A percentile compares a stretch with the other conserved stretches of the same genome.
Evolutionary conservation across 306 rosid species (phyloP).

Genomic region (Astragalus membranaceus): DNA sequence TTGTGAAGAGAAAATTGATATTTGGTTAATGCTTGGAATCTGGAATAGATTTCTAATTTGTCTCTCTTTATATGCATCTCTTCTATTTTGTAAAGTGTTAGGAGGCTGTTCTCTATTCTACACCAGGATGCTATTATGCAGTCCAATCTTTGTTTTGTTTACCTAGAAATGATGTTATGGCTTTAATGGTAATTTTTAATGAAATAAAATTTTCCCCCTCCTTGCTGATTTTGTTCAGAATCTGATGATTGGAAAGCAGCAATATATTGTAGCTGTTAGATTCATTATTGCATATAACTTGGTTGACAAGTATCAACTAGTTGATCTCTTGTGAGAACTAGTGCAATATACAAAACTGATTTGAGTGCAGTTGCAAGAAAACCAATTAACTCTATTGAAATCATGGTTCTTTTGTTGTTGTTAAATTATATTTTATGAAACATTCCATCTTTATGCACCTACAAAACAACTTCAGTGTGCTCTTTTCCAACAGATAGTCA

Average conservation of each 20-base stretch:
- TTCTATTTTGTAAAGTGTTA: not conserved
- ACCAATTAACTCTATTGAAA: not conserved
- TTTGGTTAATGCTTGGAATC: not conserved
- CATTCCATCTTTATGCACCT: not conserved
- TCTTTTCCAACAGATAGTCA: too few relatives aligned
- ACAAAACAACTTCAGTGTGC: too few relatives aligned
- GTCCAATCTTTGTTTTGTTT: not conserved
- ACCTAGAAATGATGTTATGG: not conserved
- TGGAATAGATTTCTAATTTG: not conserved
- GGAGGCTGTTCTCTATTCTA: not conserved
- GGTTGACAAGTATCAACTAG: slow-evolving; percentile 27
- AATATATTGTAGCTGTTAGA: slow-evolving; percentile 41
- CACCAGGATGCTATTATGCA: too few relatives aligned
- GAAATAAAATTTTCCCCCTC: not conserved
- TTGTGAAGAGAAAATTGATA: not conserved
- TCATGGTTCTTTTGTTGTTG: slow-evolving; percentile 16
- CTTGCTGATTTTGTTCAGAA: slow-evolving; percentile 32
- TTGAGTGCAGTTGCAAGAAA: not conserved
- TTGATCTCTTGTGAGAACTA: slow-evolving; percentile 24
- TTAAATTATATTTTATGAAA: not conserved
- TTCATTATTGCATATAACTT: slow-evolving; percentile 38
- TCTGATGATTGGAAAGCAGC: slow-evolving; percentile 28
- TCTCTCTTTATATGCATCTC: not conserved
- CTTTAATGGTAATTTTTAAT: not conserved
- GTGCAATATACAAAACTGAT: slow-evolving; percentile 10